Conservation (phyloP, 345 rosid genomes). For the Cardamine occulta region DNA sequence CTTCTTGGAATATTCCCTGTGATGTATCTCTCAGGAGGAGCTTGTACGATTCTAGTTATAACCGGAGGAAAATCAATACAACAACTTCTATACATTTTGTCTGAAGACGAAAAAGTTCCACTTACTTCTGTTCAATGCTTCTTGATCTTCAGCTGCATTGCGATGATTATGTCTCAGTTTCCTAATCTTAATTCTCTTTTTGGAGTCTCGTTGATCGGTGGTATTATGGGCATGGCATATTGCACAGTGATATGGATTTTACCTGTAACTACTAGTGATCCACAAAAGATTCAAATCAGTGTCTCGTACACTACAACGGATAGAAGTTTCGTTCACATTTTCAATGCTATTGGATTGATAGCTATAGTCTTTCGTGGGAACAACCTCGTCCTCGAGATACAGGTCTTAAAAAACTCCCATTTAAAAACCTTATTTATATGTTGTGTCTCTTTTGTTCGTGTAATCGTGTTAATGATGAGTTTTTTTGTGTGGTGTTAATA, state of each 20-base stretch:
- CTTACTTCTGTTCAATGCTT: constrained; percentile 60
- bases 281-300: constrained; percentile 42
- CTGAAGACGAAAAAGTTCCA: constrained; percentile 39
- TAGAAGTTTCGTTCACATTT: constrained; percentile 44
- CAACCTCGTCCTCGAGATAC: constrained; percentile 74
- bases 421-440: not conserved
- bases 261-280: constrained; percentile 44
- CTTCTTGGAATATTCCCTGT: constrained; percentile 60
- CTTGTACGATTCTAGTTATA: constrained; percentile 56
- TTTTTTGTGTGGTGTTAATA: not conserved
- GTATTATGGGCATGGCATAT: constrained; percentile 55
- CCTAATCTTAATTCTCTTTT: constrained; percentile 71
- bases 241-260: constrained; percentile 66
- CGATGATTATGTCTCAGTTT: constrained; percentile 60
- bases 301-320: constrained; percentile 50
- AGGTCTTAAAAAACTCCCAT: constrained; percentile 53
- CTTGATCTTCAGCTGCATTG: constrained; percentile 54
- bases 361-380: constrained; percentile 76
- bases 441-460: not conserved
- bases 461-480: not conserved
- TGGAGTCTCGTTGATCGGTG: constrained; percentile 63
- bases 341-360: constrained; percentile 67
- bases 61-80: constrained; percentile 54
- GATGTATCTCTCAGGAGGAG: constrained; percentile 72
- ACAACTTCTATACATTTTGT: constrained; percentile 37